Percentiles rank a stretch among this genome's conserved stretches.
These are phyloP conservation scores for Penicillium ochrochloron DNA, from an alignment of 495 filamentous ascomycete species.

Conservation along the genomic window DNA sequence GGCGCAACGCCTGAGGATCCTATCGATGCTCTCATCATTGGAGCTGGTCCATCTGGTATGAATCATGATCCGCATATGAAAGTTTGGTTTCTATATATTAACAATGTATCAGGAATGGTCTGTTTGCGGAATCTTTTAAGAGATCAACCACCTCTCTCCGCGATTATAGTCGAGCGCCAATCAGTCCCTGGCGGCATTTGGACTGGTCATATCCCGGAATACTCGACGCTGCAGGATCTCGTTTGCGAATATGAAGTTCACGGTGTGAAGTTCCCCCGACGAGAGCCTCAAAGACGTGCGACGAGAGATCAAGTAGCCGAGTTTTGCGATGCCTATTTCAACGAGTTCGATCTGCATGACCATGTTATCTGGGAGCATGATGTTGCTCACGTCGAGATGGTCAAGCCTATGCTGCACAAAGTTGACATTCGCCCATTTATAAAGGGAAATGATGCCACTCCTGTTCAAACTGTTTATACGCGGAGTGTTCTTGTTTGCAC, in stretches of 20 bases:
- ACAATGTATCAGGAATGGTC: conserved; percentile 8
- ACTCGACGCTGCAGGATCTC: conserved; percentile 15
- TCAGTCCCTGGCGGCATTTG: conserved; percentile 13
- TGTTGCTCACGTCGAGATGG: conserved; percentile 11
- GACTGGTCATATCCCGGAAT: conserved; percentile 14
- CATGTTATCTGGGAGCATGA: conserved; percentile 15
- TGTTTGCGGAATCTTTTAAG: conserved; percentile 14
- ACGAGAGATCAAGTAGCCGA: conserved; percentile 15
- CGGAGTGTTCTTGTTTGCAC: conserved; percentile 19
- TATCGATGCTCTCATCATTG: conserved; percentile 17
- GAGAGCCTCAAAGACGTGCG: conserved; percentile 10
- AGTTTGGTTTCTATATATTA: background rate
- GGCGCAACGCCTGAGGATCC: conserved; percentile 10
- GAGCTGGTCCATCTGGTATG: conserved; percentile 13
- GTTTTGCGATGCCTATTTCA: conserved; percentile 16
- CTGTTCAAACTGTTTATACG: conserved; percentile 11
- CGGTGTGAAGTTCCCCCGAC: conserved; percentile 14
- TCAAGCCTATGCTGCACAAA: conserved; percentile 17
- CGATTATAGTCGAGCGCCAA: conserved; percentile 10
- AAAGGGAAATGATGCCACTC: background rate
- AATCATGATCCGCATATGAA: background rate
- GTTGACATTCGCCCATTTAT: conserved; percentile 11
- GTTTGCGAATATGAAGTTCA: conserved; percentile 15
- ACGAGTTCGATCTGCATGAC: conserved; percentile 10
- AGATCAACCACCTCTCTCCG: conserved; percentile 13